Percentiles rank a stretch among this genome's conserved stretches.
Evolutionary conservation across 2,329 filamentous ascomycete species (phyloP).

Genomic region (Colletotrichum salicis): DNA sequence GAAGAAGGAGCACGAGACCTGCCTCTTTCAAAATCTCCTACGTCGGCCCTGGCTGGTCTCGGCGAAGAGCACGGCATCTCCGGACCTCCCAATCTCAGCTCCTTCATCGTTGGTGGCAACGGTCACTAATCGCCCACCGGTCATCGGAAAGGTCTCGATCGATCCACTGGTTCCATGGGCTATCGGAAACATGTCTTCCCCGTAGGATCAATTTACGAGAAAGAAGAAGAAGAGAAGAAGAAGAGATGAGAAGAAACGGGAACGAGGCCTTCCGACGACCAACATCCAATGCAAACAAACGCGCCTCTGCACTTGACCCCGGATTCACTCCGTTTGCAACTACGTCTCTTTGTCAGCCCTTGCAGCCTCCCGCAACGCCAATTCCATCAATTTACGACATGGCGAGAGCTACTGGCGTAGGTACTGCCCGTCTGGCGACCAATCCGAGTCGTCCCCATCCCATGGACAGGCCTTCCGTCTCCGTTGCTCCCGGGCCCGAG

Average conservation of each 20-base stretch:
- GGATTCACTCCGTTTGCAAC: background rate
- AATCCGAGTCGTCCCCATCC: background rate
- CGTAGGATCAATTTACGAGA: background rate
- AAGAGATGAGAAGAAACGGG: background rate
- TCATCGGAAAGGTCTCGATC: background rate
- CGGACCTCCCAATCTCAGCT: background rate
- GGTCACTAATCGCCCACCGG: background rate
- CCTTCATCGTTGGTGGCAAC: background rate
- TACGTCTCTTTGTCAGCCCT: background rate
- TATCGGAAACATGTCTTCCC: slow-evolving; percentile 5
- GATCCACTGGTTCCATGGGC: background rate
- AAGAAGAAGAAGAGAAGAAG: background rate
- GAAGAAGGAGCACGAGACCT: slow-evolving; percentile 5
- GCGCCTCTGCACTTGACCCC: background rate
- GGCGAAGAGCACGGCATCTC: background rate
- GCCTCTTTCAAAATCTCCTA: background rate
- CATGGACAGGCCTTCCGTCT: background rate
- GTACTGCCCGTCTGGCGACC: background rate
- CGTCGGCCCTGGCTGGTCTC: background rate
- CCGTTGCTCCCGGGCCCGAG: background rate
- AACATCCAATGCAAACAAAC: background rate
- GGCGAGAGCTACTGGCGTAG: background rate
- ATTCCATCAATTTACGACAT: background rate
- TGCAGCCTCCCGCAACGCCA: background rate
- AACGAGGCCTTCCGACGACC: background rate